Evolutionary conservation across 73 alveolate genomes (phyloP), one percentile per base, ranked within the genome.

Genomic region (Symbiodinium pilosum): DNA sequence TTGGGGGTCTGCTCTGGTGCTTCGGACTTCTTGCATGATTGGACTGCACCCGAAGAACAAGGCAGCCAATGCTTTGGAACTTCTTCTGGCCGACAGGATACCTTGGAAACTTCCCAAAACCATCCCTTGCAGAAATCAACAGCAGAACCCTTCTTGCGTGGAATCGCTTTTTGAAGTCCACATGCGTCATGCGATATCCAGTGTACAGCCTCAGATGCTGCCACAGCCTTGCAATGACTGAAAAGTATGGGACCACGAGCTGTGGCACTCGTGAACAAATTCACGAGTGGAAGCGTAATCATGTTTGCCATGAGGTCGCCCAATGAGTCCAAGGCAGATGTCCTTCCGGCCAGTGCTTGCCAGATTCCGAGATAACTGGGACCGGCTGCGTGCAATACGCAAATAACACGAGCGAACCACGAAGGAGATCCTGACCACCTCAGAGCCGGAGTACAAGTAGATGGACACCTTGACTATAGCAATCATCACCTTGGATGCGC

Each of bases 61-160:
- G 77, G 77, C 97, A 91, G 75, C 97, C 97, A 69, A 91, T 91
- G 88, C 97, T 91, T 56, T 91, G 97, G 40, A 91, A 91, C 52
- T 91, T 91, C 77, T 86, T 86, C 73, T 68, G 88, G 41, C 97
- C 97, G 39, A 54, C 97, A 2, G 97, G 97, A 43, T 91, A 91
- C 97, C 88, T 91, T 30, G 51, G 24, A 64, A 32, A 64, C 77
- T 24, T 12, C 9, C 9, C 44, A 71, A 28, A 59, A 8, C 85
- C 3, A 32, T 71, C 14, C 44, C 32, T 7, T 14, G 28, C 24
- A 36, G 34, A 8, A 43, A 32, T 30, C 16, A 71, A 8, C n/a
- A n/a, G 30, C 34, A 59, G 34, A 71, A 21, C 16, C 21, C 6
- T 6, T 3, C 85, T n/a, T 71, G 85, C 85, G 34, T 71, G 44